phyloP scores from a whole-genome alignment of 768 basidiomycete species.

The Naganishia antarctica region DNA sequence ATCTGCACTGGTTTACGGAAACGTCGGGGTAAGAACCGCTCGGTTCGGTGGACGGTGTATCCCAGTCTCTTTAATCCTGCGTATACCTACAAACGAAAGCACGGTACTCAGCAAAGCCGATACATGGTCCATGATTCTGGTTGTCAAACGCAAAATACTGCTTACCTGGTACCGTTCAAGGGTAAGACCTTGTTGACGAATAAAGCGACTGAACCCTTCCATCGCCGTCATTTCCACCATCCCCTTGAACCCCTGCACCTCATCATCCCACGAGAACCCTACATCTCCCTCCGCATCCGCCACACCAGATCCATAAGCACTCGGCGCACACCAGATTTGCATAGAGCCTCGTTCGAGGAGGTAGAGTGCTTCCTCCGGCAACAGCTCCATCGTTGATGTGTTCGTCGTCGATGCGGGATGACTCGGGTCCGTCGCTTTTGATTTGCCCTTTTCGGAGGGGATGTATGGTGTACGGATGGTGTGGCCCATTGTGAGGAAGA shows the following conservation, averaged over 20 bases:
- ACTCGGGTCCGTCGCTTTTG: not conserved
- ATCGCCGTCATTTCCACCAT: slow-evolving; percentile 69
- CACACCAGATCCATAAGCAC: slow-evolving; percentile 31
- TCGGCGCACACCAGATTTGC: slow-evolving; percentile 49
- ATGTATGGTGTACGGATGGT: slow-evolving; percentile 56
- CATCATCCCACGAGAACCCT: slow-evolving; percentile 50
- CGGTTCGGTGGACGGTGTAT: slow-evolving; percentile 76
- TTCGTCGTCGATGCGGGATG: not conserved
- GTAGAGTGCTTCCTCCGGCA: slow-evolving; percentile 94
- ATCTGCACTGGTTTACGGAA: slow-evolving; percentile 47
- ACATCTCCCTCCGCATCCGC: slow-evolving; percentile 42
- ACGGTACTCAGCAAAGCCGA: too few species aligned
- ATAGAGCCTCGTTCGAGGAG: slow-evolving; percentile 83
- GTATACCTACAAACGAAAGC: slow-evolving; percentile 64
- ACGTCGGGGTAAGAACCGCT: slow-evolving; percentile 49
- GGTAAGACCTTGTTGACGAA: slow-evolving; percentile 69
- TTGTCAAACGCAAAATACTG: too few species aligned
- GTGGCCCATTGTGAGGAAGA: slow-evolving; percentile 76
- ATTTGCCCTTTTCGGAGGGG: slow-evolving; percentile 29
- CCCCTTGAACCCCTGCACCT: slow-evolving; percentile 37
- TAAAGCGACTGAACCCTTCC: slow-evolving; percentile 80
- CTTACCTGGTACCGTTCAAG: slow-evolving; percentile 82
- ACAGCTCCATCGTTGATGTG: slow-evolving; percentile 61
- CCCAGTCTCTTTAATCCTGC: slow-evolving; percentile 87
- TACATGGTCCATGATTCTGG: too few species aligned